phyloP scores from a whole-genome alignment of 1,139 yeast species.

The Diutina catenulata region DNA sequence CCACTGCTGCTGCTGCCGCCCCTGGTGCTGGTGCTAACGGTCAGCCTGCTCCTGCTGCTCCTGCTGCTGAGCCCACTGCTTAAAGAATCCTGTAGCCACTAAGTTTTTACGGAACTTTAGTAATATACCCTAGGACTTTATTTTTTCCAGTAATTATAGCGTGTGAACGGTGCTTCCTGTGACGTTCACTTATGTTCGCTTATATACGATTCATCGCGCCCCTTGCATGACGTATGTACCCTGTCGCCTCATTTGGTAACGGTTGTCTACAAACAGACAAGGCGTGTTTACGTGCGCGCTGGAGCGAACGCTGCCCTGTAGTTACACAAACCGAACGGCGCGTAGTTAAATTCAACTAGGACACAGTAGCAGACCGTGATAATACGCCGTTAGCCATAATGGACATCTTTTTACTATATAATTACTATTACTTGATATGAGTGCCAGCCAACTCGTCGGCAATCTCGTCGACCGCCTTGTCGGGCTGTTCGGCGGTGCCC shows the following conservation, averaged over 20 bases:
- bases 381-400: background rate
- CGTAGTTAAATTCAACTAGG: background rate
- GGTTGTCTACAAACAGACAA: slow-evolving; percentile 5
- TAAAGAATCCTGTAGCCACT: no score
- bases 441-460: slow-evolving; percentile 49
- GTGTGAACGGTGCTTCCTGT: no score
- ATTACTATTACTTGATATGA: slow-evolving; percentile 18
- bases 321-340: background rate
- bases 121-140: no score
- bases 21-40: no score
- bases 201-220: no score
- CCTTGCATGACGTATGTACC: no score
- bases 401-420: background rate
- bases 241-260: background rate
- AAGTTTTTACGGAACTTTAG: no score
- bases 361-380: background rate
- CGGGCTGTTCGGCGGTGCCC: slow-evolving; percentile 18
- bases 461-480: slow-evolving; percentile 42
- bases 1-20: no score
- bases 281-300: background rate
- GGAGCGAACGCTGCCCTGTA: background rate
- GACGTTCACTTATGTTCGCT: no score
- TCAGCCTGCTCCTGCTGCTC: no score
- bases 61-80: no score
- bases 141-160: no score